phyloP scores from a whole-genome alignment of 2,329 filamentous ascomycete genomes.

The Tolypocladium cylindrosporum region DNA sequence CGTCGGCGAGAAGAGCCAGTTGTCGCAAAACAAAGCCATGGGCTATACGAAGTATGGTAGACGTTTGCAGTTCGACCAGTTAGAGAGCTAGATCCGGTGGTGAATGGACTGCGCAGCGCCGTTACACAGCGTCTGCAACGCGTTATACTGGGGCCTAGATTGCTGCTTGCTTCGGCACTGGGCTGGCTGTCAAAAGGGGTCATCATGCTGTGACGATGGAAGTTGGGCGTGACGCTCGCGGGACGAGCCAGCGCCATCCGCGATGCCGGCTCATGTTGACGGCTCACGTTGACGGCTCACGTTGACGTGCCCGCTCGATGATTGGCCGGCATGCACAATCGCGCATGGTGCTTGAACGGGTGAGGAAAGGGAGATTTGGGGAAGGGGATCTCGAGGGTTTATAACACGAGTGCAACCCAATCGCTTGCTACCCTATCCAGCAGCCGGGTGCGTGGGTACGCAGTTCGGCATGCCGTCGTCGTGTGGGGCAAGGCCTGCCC shows the following conservation, averaged over 20 bases:
- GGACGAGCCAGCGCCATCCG: neutral
- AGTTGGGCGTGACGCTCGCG: neutral
- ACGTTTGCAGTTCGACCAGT: constrained; percentile 3
- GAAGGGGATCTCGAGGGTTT: neutral
- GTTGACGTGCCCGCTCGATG: neutral
- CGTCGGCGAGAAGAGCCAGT: neutral
- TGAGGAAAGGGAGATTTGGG: neutral
- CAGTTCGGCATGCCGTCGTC: neutral
- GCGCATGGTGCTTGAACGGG: neutral
- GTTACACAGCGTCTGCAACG: constrained; percentile 5
- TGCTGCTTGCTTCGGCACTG: neutral
- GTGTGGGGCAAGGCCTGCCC: neutral
- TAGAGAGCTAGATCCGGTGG: constrained; percentile 5
- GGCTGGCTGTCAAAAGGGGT: neutral
- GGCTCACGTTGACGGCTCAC: too few relatives aligned
- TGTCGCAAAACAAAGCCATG: neutral
- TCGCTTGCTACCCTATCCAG: neutral
- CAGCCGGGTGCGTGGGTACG: neutral
- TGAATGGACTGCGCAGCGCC: constrained; percentile 3
- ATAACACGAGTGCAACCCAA: neutral
- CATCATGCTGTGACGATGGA: neutral
- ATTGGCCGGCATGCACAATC: neutral
- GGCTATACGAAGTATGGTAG: neutral
- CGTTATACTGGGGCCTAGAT: neutral
- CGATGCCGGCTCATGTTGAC: neutral